Conservation (phyloP, 1,284 basidiomycete genomes). For the Melampsora medusae region DNA sequence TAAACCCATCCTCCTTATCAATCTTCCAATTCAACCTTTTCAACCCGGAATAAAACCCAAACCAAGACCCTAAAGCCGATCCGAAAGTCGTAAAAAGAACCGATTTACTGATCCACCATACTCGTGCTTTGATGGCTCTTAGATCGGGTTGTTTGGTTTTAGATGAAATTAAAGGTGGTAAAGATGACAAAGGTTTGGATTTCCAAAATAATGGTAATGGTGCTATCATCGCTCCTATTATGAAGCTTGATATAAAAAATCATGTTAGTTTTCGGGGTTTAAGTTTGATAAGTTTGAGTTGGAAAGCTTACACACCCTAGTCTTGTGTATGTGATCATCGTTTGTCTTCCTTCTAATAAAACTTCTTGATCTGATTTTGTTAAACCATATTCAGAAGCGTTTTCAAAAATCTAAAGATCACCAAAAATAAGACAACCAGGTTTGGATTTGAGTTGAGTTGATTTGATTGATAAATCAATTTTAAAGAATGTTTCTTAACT, state of each 20-base stretch:
- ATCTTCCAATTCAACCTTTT: not conserved
- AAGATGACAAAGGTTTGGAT: conserved; percentile 3
- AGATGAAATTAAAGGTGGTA: conserved; percentile 18
- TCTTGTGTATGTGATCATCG: conserved; percentile 21
- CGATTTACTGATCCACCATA: conserved; percentile 27
- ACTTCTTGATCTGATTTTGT: conserved; percentile 11
- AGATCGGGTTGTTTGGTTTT: conserved; percentile 10
- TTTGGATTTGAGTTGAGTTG: no score
- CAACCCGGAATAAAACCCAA: conserved; percentile 27
- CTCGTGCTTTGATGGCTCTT: not conserved
- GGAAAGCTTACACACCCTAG: conserved; percentile 10
- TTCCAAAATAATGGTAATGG: conserved; percentile 31
- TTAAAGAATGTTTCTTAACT: no score
- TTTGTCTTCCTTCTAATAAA: conserved; percentile 29
- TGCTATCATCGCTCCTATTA: conserved; percentile 24
- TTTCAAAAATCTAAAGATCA: conserved; percentile 31
- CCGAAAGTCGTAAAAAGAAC: conserved; percentile 23
- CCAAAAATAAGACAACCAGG: not conserved
- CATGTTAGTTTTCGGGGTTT: not conserved
- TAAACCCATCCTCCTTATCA: no score
- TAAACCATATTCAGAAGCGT: conserved; percentile 12
- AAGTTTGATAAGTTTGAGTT: not conserved
- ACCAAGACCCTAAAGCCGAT: conserved; percentile 29
- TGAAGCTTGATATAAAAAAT: conserved; percentile 14
- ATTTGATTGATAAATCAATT: no score